A percentile compares a stretch with the other conserved stretches of the same genome.
Conservation (phyloP, 2,329 filamentous ascomycete genomes). For the Eutypa lata region DNA sequence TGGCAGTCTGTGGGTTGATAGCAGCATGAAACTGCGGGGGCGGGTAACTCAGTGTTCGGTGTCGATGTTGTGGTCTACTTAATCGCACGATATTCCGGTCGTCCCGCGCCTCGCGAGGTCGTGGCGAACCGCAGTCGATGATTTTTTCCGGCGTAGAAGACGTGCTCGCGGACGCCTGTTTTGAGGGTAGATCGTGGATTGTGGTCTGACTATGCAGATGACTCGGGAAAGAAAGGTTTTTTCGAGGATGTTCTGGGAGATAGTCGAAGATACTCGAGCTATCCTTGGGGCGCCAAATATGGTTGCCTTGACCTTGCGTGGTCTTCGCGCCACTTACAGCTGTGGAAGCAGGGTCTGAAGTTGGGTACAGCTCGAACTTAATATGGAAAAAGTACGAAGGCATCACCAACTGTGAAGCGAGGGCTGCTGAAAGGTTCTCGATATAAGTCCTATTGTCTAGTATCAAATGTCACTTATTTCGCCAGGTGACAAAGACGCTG, state of each 20-base stretch:
- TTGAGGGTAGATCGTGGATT: slow-evolving; percentile 5
- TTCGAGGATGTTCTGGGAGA: slow-evolving; percentile 48
- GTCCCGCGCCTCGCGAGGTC: slow-evolving; percentile 28
- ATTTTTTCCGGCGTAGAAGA: slow-evolving; percentile 24
- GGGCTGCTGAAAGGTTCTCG: slow-evolving; percentile 1
- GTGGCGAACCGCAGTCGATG: slow-evolving; percentile 49
- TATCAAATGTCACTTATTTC: not conserved
- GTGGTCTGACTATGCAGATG: slow-evolving; percentile 3
- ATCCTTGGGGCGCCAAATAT: slow-evolving; percentile 49
- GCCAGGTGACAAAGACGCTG: not conserved
- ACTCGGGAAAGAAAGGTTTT: slow-evolving; percentile 2
- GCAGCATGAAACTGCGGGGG: slow-evolving; percentile 41
- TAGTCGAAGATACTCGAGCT: slow-evolving; percentile 52
- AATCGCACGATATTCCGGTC: slow-evolving; percentile 36
- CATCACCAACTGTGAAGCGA: slow-evolving; percentile 35
- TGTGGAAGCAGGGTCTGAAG: slow-evolving; percentile 32
- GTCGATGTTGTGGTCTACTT: slow-evolving; percentile 36
- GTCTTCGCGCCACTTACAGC: slow-evolving; percentile 6
- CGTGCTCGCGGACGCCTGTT: slow-evolving; percentile 12
- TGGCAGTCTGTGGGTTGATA: slow-evolving; percentile 46
- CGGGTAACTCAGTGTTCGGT: slow-evolving; percentile 38
- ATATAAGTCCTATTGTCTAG: not conserved
- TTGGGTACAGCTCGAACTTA: slow-evolving; percentile 63
- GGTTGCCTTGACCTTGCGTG: slow-evolving; percentile 9
- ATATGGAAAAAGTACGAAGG: slow-evolving; percentile 63